Percentiles rank a stretch among this genome's conserved stretches.
Evolutionary conservation across 2,329 filamentous ascomycete genomes (phyloP).

Genomic region (Botrytis porri): DNA sequence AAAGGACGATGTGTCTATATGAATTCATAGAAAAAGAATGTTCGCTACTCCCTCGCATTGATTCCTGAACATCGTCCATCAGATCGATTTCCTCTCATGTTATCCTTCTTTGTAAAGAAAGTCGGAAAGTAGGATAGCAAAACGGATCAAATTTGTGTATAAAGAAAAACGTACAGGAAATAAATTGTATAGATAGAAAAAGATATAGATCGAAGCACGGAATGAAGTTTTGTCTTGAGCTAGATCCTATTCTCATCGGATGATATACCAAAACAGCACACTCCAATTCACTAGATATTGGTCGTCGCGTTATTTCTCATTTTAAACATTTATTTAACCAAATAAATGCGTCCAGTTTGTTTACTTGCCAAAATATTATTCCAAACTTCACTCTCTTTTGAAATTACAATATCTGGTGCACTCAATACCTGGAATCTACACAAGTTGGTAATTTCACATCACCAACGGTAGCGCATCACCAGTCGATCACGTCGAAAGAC

Average conservation of each 20-base stretch:
- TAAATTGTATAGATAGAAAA: background rate
- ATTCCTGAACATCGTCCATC: rapidly evolving
- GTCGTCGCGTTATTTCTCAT: background rate
- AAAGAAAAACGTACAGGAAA: background rate
- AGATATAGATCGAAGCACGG: background rate
- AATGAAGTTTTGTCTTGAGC: background rate
- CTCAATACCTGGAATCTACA: background rate
- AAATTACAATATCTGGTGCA: background rate
- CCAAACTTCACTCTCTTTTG: background rate
- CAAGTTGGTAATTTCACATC: background rate
- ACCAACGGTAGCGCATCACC: background rate
- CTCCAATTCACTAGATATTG: background rate
- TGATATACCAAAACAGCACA: background rate
- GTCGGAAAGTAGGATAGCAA: no score
- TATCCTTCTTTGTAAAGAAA: no score
- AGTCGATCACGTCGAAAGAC: background rate
- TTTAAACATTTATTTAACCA: background rate
- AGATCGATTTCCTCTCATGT: no score
- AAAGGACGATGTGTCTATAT: background rate
- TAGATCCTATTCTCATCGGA: background rate
- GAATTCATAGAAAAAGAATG: no score
- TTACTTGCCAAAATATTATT: background rate
- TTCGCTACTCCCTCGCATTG: no score
- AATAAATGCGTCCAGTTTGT: background rate
- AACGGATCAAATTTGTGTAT: background rate